These are phyloP conservation scores for Colletotrichum chrysophilum DNA, from an alignment of 2,329 filamentous ascomycete genomes.

Conservation along the genomic window DNA sequence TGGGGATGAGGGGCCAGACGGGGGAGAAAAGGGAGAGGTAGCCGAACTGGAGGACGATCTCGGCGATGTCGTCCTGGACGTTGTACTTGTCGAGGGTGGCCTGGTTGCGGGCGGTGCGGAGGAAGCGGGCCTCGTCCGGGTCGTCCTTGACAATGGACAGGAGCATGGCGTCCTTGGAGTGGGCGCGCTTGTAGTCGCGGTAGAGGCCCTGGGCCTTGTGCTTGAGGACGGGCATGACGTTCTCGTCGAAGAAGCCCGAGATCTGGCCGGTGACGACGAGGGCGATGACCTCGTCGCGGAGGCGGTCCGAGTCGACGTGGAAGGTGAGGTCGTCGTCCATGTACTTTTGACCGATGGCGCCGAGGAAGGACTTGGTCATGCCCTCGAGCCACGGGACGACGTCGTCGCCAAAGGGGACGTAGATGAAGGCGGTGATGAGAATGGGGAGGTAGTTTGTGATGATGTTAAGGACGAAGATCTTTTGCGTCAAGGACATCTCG, in stretches of 20 bases:
- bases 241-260: slow-evolving; percentile 74
- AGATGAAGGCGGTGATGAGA: slow-evolving; percentile 78
- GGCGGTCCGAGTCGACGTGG: slow-evolving; percentile 67
- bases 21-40: slow-evolving; percentile 77
- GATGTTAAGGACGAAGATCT: slow-evolving; percentile 80
- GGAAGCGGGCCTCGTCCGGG: slow-evolving; percentile 67
- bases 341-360: slow-evolving; percentile 53
- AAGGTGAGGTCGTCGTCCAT: slow-evolving; percentile 54
- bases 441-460: slow-evolving; percentile 82
- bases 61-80: slow-evolving; percentile 74
- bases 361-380: slow-evolving; percentile 56
- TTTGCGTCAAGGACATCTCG: slow-evolving; percentile 73
- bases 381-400: slow-evolving; percentile 72
- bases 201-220: slow-evolving; percentile 57
- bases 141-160: slow-evolving; percentile 58
- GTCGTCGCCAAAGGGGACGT: slow-evolving; percentile 74
- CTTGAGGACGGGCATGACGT: slow-evolving; percentile 73
- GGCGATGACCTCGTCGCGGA: slow-evolving; percentile 77
- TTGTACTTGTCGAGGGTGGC: slow-evolving; percentile 73
- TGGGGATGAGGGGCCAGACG: slow-evolving; percentile 75
- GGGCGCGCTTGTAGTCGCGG: slow-evolving; percentile 38
- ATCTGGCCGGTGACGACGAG: slow-evolving; percentile 76
- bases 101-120: slow-evolving; percentile 69
- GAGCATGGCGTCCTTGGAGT: slow-evolving; percentile 46
- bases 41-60: slow-evolving; percentile 77